Conservation (phyloP, 2,329 filamentous ascomycete genomes). For the Aspergillus amoenus region DNA sequence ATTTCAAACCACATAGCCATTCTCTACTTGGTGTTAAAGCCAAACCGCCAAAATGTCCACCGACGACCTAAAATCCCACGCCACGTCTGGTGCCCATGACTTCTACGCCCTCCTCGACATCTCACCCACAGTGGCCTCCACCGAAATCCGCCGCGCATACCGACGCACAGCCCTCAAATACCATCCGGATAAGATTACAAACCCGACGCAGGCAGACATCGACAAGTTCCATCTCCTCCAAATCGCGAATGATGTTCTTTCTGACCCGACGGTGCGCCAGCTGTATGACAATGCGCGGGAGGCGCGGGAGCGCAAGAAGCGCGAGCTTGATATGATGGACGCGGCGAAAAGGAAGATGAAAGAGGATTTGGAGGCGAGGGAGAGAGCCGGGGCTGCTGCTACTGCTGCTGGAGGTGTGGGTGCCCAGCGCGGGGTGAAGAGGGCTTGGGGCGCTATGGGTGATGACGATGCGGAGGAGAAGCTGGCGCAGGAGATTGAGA, state of each 20-base stretch:
- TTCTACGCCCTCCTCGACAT: constrained; percentile 76
- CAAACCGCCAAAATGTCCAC: constrained; percentile 29
- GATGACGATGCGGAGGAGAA: constrained; percentile 46
- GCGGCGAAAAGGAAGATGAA: constrained; percentile 72
- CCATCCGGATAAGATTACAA: constrained; percentile 87
- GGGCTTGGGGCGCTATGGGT: constrained; percentile 48
- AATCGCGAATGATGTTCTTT: constrained; percentile 81
- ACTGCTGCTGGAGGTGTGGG: constrained; percentile 22
- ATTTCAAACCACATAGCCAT: not conserved
- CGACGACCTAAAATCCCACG: constrained; percentile 56
- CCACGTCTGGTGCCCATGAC: constrained; percentile 60
- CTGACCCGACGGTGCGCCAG: constrained; percentile 66
- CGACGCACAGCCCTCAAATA: constrained; percentile 82
- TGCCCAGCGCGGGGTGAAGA: constrained; percentile 55
- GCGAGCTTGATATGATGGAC: constrained; percentile 72
- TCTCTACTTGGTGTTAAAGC: not conserved
- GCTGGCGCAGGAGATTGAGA: constrained; percentile 54
- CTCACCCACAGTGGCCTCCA: constrained; percentile 61
- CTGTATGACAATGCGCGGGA: constrained; percentile 77
- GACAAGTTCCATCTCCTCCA: constrained; percentile 83
- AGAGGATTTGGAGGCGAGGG: constrained; percentile 79
- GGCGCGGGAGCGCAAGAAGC: constrained; percentile 67
- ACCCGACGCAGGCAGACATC: constrained; percentile 64
- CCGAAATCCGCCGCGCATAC: constrained; percentile 82
- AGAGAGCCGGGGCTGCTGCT: constrained; percentile 53